Conservation (phyloP, 2,329 filamentous ascomycete genomes). For the Monosporascus sp. region DNA sequence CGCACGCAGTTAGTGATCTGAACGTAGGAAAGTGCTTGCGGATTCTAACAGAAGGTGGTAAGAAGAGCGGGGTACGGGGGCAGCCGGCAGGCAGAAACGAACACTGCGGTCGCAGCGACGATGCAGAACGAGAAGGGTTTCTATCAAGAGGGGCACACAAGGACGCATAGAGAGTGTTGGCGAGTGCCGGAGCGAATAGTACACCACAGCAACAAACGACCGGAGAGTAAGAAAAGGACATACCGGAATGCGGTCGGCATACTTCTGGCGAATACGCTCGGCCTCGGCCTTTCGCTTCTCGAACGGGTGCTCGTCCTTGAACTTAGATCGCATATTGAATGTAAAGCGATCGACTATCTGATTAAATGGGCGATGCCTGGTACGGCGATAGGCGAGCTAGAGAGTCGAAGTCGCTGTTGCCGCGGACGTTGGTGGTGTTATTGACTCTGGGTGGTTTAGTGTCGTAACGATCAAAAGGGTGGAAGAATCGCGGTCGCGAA, state of each 20-base stretch:
- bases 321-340: slow-evolving; percentile 91
- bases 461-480: too few species aligned
- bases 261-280: slow-evolving; percentile 98
- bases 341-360: slow-evolving; percentile 3
- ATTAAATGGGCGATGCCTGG: too few species aligned
- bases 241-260: slow-evolving; percentile 96
- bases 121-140: neutral
- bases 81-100: neutral
- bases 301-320: slow-evolving; percentile 99
- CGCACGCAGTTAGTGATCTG: slow-evolving; percentile 14
- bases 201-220: neutral
- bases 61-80: neutral
- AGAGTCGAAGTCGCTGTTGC: too few species aligned
- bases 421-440: too few species aligned
- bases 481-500: too few species aligned
- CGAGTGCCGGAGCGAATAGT: too few species aligned
- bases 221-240: slow-evolving; percentile 35
- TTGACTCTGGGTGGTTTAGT: too few species aligned
- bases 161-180: neutral
- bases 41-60: neutral
- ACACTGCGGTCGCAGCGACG: neutral
- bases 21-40: too few species aligned
- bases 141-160: neutral
- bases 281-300: slow-evolving; percentile 99
- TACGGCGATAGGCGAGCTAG: neutral